Base-by-base conservation (phyloP, 2,329 filamentous ascomycete species). In the Lachnellula cervina region DNA sequence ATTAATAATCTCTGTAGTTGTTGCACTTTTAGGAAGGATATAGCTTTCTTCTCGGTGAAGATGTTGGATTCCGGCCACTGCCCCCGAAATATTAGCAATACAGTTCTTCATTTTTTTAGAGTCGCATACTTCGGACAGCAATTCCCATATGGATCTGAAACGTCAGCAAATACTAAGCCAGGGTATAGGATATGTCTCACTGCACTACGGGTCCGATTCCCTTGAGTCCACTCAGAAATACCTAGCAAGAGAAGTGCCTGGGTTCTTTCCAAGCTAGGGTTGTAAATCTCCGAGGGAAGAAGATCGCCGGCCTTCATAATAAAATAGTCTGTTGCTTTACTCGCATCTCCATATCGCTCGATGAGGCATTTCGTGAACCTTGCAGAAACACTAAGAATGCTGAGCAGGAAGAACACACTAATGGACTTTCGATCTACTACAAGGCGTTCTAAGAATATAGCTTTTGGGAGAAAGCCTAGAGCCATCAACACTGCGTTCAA, bases 191-290 rank as follows among this genome's bases (percentile, higher is more conserved):
- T 32, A 11, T 11, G 13, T 32, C 79, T 64, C 66, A 82, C 80
- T 60, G 79, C 80, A 66, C 80, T 83, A 52, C 72, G 73, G 50
- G 80, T 79, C 42, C 74, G 77, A 59, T 78, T 70, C 0, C 78
- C 80, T 51, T 76, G 80, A 14, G 80, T 80, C 63, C 83, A 80
- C 60, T 84, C 80, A 4, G 80, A 80, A 53, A 84, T 77, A 62
- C 79, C 81, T 16, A 84, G 69, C 3, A 84, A 68, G 59, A 82
- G 83, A 57, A 83, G 83, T 1, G 76, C 80, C 66, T 84, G 81
- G 51, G 79, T 82, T 42, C 77, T 72, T 62, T 83, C 79, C 17
- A 84, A 64, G 0, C 75, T 80, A 0, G 80, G 77, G 52, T 76
- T 75, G 62, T 82, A 82, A 19, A 83, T 68, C 61, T 82, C 79